Conservation (phyloP, 345 rosid genomes). For the Triadica sebifera region DNA sequence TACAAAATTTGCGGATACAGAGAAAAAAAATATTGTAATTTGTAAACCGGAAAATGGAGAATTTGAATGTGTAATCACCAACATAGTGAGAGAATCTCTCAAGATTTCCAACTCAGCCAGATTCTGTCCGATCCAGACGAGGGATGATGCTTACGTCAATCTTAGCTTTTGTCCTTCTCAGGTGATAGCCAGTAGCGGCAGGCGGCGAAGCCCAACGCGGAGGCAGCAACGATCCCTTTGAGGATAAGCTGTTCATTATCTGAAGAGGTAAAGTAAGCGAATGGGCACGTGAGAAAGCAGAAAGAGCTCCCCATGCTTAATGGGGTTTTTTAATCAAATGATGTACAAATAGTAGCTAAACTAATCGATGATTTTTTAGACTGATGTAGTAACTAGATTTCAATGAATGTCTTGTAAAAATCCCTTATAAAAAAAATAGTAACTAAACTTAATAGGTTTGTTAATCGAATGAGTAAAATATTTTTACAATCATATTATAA, state of each 20-base stretch:
- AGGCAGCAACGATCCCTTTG: slow-evolving; percentile 27
- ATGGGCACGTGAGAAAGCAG: neutral
- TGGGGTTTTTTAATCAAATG: too few species aligned
- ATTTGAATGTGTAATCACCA: slow-evolving; percentile 37
- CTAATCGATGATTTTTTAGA: too few species aligned
- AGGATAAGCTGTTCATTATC: slow-evolving; percentile 22
- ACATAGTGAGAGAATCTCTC: slow-evolving; percentile 89
- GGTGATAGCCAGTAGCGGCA: slow-evolving; percentile 21
- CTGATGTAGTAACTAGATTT: too few species aligned
- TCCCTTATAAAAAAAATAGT: too few species aligned
- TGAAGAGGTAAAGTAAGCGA: neutral
- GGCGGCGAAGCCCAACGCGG: slow-evolving; percentile 27
- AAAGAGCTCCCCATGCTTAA: neutral
- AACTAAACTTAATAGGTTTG: too few species aligned
- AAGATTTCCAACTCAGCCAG: slow-evolving; percentile 54
- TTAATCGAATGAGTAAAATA: too few species aligned
- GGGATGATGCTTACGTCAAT: slow-evolving; percentile 37
- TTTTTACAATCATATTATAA: too few species aligned
- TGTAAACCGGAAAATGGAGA: too few species aligned
- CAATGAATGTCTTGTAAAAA: too few species aligned
- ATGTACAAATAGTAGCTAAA: too few species aligned
- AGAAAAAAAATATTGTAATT: neutral
- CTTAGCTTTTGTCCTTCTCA: slow-evolving; percentile 15
- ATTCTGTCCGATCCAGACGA: slow-evolving; percentile 39
- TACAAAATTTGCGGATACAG: neutral